phyloP scores from a whole-genome alignment of 768 basidiomycete genomes.

The Leccinum arenicola region DNA sequence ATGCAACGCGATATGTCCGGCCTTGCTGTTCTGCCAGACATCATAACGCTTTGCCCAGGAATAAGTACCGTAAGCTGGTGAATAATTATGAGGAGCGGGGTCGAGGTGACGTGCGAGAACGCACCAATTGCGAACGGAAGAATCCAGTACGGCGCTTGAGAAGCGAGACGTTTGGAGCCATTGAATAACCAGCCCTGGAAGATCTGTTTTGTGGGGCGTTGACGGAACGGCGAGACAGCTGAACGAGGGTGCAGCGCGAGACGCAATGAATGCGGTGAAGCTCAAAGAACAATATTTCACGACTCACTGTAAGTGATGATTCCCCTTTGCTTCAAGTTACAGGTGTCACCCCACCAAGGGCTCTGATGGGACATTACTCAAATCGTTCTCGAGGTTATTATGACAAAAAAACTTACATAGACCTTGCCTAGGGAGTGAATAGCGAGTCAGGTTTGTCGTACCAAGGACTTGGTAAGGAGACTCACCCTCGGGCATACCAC shows the following conservation, averaged over 20 bases:
- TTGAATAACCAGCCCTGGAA: conserved; percentile 81
- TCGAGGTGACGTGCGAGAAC: conserved; percentile 28
- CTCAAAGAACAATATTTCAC: neutral
- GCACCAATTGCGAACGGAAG: conserved; percentile 76
- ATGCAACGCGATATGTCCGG: conserved; percentile 53
- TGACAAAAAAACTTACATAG: conserved; percentile 60
- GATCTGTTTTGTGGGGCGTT: conserved; percentile 68
- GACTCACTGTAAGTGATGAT: conserved; percentile 78
- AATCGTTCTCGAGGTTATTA: neutral
- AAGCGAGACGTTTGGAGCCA: conserved; percentile 73
- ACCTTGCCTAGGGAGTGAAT: conserved; percentile 54
- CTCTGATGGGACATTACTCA: conserved; percentile 45
- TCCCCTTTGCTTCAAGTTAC: conserved; percentile 69
- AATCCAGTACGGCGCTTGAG: conserved; percentile 74
- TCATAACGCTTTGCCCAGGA: conserved; percentile 70
- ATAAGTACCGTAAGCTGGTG: conserved; percentile 75
- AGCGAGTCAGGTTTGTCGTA: conserved; percentile 1
- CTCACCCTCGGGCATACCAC: conserved; percentile 86
- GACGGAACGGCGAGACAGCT: conserved; percentile 85
- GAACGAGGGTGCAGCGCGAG: neutral
- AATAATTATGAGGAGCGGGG: neutral
- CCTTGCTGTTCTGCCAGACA: conserved; percentile 74
- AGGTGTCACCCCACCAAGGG: conserved; percentile 88
- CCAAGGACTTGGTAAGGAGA: conserved; percentile 12
- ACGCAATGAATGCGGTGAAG: conserved; percentile 1